Evolutionary conservation across 495 filamentous ascomycete species (phyloP).

Genomic region (Halenospora varia): DNA sequence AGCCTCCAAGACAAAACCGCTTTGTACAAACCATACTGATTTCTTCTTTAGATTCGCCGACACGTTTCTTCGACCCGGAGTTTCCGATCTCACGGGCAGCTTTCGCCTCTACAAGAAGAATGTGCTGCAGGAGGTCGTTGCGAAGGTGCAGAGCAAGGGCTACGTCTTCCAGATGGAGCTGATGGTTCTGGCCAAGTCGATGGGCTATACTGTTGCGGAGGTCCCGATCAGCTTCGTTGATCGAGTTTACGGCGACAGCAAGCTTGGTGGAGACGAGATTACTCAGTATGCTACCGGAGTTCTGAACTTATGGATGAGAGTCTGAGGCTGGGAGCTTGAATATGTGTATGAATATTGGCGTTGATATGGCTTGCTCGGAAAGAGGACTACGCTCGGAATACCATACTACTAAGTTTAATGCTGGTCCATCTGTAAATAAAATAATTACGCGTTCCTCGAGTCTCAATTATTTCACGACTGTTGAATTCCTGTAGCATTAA

Average conservation of each 20-base stretch:
- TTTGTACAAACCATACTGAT: conserved; percentile 4
- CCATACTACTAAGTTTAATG: no score
- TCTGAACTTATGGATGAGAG: conserved; percentile 81
- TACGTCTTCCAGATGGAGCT: conserved; percentile 99
- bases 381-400: no score
- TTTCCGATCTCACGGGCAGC: conserved; percentile 91
- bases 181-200: conserved; percentile 81
- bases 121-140: conserved; percentile 86
- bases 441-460: no score
- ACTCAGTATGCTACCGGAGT: conserved; percentile 98
- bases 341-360: no score
- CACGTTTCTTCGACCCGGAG: conserved; percentile 89
- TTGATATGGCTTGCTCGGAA: no score
- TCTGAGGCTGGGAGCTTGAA: no score
- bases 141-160: conserved; percentile 85
- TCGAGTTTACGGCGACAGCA: conserved; percentile 90
- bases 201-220: conserved; percentile 86
- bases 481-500: no score
- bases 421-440: no score
- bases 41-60: conserved; percentile 57
- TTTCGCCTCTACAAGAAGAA: conserved; percentile 91
- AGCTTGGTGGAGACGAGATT: conserved; percentile 92
- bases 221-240: conserved; percentile 97
- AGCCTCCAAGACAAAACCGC: not conserved
- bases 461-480: no score